Base-by-base conservation (phyloP, 768 basidiomycete species). In the Vararia minispora region DNA sequence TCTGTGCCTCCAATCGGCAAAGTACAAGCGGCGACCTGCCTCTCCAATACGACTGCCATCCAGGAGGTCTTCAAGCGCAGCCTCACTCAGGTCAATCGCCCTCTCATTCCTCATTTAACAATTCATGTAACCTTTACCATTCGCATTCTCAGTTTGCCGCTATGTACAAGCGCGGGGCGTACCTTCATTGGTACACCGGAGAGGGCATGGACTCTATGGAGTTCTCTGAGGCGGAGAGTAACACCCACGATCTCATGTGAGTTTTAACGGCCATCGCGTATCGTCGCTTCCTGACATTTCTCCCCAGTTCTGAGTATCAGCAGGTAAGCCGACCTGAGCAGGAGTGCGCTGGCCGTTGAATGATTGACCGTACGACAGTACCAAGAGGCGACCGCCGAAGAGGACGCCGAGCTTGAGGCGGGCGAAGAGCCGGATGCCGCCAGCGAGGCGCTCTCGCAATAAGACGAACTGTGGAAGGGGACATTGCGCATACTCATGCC, bases 181-280 rank as follows among this genome's bases (percentile, higher is more conserved):
- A 86, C 69, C 58, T 92, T 41, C 87, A 91, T 55, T 90, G 87
- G 85, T 91, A 89, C 56, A 83, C 77, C 7, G 82, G 76, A 10
- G 89, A 92, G 57, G 89, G 89, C 29, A 91, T 92, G 90, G 90
- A 91, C 54, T 54, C 71, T 13, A 72, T 79, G 79, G 74, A 90
- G 59, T 88, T 90, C 58, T 71, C 81, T 0, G 87, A 90, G 57
- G 87, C 88, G 0, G 86, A 89, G 62, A 88, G 81, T 53, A 88
- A 89, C 54, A 64, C 72, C 2, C 69, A 67, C 3, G 88, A 90
- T 61, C 57, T 90, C 33, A 79, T 89, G 85, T 88, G 56, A 57
- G 85, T 63, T 17, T 13, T 22, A 38, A 17, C 12, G 39, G 35
- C 2, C 23, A n/a, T 23, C 42, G 20, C 22, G 25, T 28, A 30